A percentile compares a stretch with the other conserved stretches of the same genome.
Conservation (phyloP, 2,329 filamentous ascomycete genomes). For the Fusarium sacchari region DNA sequence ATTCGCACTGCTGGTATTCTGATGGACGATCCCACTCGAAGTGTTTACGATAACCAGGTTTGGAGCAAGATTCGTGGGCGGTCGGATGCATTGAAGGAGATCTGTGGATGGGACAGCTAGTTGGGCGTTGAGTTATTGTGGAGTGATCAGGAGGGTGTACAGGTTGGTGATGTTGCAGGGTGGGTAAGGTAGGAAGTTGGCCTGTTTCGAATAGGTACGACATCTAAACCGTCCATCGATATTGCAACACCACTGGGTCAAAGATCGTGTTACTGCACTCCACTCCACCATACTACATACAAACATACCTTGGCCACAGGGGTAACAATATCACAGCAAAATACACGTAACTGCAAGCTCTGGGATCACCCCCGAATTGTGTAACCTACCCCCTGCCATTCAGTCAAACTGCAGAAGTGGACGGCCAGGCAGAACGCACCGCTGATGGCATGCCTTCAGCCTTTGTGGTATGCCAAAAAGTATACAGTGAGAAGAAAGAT, state of each 20-base stretch:
- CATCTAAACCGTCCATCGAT: background rate
- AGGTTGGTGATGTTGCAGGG: background rate
- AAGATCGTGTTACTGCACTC: background rate
- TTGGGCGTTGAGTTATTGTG: rapidly evolving
- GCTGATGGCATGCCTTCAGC: background rate
- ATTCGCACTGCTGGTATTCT: background rate
- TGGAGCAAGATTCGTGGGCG: background rate
- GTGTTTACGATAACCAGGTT: background rate
- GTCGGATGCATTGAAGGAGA: background rate
- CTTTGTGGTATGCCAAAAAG: too few species aligned
- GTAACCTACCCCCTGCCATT: background rate
- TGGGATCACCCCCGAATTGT: background rate
- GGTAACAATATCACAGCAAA: rapidly evolving
- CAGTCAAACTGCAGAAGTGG: background rate
- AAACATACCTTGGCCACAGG: background rate
- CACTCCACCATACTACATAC: rapidly evolving
- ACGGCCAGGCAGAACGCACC: background rate
- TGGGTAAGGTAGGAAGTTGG: background rate
- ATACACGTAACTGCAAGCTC: background rate
- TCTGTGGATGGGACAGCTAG: background rate
- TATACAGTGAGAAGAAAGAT: too few species aligned
- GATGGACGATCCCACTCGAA: background rate
- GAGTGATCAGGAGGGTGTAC: rapidly evolving
- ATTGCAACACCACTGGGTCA: background rate
- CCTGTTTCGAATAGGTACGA: background rate